Conservation (phyloP, 805 yeast species). For the Pichia cephalocereana region DNA sequence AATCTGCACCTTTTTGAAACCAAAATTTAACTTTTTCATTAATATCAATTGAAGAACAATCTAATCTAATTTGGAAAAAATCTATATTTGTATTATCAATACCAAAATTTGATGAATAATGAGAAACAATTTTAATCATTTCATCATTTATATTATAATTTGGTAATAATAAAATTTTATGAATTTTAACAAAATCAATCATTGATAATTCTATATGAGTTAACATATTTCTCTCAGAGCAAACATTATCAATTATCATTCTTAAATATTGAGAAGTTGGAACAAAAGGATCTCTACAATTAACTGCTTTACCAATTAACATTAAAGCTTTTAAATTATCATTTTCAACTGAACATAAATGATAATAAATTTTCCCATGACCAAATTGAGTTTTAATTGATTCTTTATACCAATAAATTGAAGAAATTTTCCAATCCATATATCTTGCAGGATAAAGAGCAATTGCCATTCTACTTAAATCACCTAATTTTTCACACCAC, state of each 20-base stretch:
- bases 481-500: constrained; percentile 86
- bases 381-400: constrained; percentile 71
- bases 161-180: constrained; percentile 58
- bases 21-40: constrained; percentile 54
- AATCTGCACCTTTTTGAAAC: constrained; percentile 67
- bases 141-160: constrained; percentile 45
- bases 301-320: constrained; percentile 69
- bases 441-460: constrained; percentile 71
- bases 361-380: constrained; percentile 80
- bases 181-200: constrained; percentile 56
- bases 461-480: constrained; percentile 79
- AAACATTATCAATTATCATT: constrained; percentile 70
- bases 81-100: constrained; percentile 54
- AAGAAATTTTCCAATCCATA: constrained; percentile 78
- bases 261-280: constrained; percentile 74
- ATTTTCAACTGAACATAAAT: constrained; percentile 79
- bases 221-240: constrained; percentile 52
- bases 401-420: constrained; percentile 74
- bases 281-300: constrained; percentile 74
- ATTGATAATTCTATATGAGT: constrained; percentile 51
- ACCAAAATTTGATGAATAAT: constrained; percentile 61
- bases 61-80: constrained; percentile 43
- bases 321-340: constrained; percentile 69
- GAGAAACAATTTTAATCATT: constrained; percentile 49
- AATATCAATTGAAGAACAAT: constrained; percentile 23